These are phyloP conservation scores for Nematodospora anomalae DNA, from an alignment of 1,139 yeast genomes.

Conservation along the genomic window DNA sequence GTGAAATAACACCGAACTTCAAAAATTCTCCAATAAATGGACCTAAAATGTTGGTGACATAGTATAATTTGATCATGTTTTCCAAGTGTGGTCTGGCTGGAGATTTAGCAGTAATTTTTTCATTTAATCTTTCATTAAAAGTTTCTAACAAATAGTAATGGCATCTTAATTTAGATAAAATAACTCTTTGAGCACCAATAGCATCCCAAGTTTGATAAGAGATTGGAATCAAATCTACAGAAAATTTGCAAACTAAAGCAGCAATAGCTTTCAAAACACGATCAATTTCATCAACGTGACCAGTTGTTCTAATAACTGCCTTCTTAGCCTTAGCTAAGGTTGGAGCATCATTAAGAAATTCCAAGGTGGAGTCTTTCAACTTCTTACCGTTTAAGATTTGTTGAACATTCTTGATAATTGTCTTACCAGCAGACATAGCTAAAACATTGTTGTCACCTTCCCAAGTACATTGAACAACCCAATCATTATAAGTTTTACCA, in stretches of 20 bases:
- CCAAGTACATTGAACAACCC: constrained; percentile 98
- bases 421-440: constrained; percentile 81
- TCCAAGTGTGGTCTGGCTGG: constrained; percentile 17
- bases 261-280: constrained; percentile 18
- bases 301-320: constrained; percentile 16
- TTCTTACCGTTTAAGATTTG: constrained; percentile 20
- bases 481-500: constrained; percentile 84
- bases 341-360: constrained; percentile 18
- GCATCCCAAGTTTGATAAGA: constrained; percentile 18
- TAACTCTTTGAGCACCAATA: constrained; percentile 58
- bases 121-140: constrained; percentile 27
- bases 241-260: constrained; percentile 13
- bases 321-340: constrained; percentile 15
- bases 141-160: constrained; percentile 38
- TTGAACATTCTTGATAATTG: constrained; percentile 58
- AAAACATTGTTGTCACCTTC: constrained; percentile 93
- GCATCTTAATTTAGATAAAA: constrained; percentile 56
- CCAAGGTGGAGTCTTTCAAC: constrained; percentile 15
- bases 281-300: constrained; percentile 16
- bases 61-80: constrained; percentile 15
- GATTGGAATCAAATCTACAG: constrained; percentile 16
- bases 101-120: constrained; percentile 14
- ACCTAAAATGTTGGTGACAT: constrained; percentile 64
- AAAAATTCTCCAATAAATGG: constrained; percentile 75
- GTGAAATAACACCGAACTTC: constrained; percentile 56